Percentiles rank a stretch among this genome's conserved stretches.
phyloP scores from a whole-genome alignment of 2,329 filamentous ascomycete genomes.

The Alternaria metachromatica region DNA sequence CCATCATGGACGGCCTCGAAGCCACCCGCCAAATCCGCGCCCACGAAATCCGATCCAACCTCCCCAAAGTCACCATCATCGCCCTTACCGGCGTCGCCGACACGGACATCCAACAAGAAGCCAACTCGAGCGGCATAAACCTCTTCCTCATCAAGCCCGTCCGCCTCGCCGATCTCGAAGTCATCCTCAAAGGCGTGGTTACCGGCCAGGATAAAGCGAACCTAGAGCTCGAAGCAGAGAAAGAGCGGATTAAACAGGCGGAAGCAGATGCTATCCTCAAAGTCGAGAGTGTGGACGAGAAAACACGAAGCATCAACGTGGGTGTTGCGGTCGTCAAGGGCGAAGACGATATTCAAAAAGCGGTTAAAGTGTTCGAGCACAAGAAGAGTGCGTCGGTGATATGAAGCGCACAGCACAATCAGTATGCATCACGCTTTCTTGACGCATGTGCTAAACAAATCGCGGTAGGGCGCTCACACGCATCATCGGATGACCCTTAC shows the following conservation, averaged over 20 bases:
- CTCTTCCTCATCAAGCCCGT: constrained; percentile 63
- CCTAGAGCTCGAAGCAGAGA: constrained; percentile 19
- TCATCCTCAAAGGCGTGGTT: constrained; percentile 46
- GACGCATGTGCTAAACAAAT: neutral
- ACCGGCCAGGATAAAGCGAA: constrained; percentile 36
- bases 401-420: neutral
- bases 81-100: constrained; percentile 62
- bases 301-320: constrained; percentile 4
- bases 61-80: constrained; percentile 56
- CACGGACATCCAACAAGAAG: constrained; percentile 57
- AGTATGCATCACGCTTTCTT: neutral
- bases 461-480: neutral
- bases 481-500: neutral
- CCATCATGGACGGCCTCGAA: constrained; percentile 50
- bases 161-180: constrained; percentile 52
- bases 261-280: constrained; percentile 9
- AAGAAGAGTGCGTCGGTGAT: constrained; percentile 9
- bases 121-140: constrained; percentile 61
- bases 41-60: constrained; percentile 53
- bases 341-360: constrained; percentile 1
- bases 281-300: neutral
- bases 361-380: constrained; percentile 1
- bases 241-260: constrained; percentile 6
- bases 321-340: constrained; percentile 8
- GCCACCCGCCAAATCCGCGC: constrained; percentile 51